Percentiles rank a stretch among this genome's conserved stretches.
These are phyloP conservation scores for Capronia coronata DNA, from an alignment of 2,329 filamentous ascomycete species.

Conservation along the genomic window DNA sequence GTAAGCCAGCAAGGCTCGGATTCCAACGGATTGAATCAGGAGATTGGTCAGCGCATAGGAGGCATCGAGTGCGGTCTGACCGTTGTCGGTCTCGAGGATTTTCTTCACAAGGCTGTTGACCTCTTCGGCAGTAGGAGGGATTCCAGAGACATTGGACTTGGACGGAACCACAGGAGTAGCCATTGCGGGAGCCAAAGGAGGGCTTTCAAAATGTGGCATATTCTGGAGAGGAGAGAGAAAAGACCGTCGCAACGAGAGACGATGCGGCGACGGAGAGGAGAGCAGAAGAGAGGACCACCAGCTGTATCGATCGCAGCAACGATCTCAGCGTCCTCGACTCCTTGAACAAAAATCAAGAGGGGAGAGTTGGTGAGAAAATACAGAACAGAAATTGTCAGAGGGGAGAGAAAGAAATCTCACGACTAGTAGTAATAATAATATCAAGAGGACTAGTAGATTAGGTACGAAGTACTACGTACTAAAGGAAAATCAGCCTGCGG, in stretches of 20 bases:
- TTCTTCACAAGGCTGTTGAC: constrained; percentile 58
- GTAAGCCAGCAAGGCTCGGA: constrained; percentile 56
- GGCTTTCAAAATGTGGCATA: constrained; percentile 25
- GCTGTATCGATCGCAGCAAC: neutral
- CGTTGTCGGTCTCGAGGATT: constrained; percentile 63
- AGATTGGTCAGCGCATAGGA: constrained; percentile 60
- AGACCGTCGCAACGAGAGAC: neutral
- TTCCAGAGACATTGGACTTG: constrained; percentile 34
- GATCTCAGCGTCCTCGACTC: neutral
- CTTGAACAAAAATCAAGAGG: neutral
- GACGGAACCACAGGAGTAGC: constrained; percentile 44
- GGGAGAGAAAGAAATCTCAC: neutral
- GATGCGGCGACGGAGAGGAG: neutral
- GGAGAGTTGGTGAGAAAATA: neutral
- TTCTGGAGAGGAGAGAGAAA: neutral
- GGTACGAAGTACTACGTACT: too few relatives aligned
- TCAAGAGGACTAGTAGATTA: too few relatives aligned
- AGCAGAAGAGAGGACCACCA: neutral
- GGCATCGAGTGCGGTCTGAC: constrained; percentile 61
- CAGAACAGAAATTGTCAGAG: neutral
- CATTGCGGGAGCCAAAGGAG: constrained; percentile 21
- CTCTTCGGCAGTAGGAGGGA: constrained; percentile 59
- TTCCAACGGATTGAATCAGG: constrained; percentile 59
- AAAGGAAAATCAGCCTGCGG: constrained; percentile 5
- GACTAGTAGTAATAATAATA: too few relatives aligned